Base-by-base conservation (phyloP, 148 eudicot species). In the Vaccinium corymbosum region DNA sequence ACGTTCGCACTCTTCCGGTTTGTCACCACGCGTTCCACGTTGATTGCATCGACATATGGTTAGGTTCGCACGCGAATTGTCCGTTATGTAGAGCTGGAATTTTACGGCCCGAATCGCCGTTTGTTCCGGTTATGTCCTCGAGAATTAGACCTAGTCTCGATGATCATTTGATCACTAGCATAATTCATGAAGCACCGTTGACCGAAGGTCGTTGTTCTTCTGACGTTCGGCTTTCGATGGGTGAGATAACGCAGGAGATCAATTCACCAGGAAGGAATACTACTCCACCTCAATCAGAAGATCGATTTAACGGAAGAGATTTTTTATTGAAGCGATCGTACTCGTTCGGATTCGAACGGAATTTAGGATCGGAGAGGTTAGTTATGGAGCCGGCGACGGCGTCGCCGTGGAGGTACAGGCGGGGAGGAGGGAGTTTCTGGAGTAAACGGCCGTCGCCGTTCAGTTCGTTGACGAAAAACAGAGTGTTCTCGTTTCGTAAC, bases 41-140 rank as follows among this genome's bases (percentile, higher is more conserved):
- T 0, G 99, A 97, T 25, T 97, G 99, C 81, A 95, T 97, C 66
- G 99, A 97, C 74, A 86, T 92, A 61, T 97, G 99, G 99, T 89
- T 97, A 0, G 84, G 91, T 2, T 90, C 95, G 2, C 98, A 97
- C 88, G 97, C 98, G 53, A 94, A 88, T 68, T 97, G 99, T 81
- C 99, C 99, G 1, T 87, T 97, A 3, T 97, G 99, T 55, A 91
- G 99, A 7, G 90, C 98, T 25, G 92, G 91, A 2, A 88, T 92
- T 16, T 83, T 90, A 35, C 89, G 90, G 2, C 86, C 86, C 0
- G 87, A 86, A 0, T 94, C 92, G 0, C 97, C 96, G 29, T 84
- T 94, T n/a, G 77, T 89, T 4, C 98, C 98, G 25, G 49, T 93
- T 0, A 95, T 95, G 98, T 93, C 99, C 0, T 86, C 92, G 0